These are phyloP conservation scores for Syncephalis plumigaleata DNA, from an alignment of 371 early-diverging fungal genomes.

Conservation along the genomic window DNA sequence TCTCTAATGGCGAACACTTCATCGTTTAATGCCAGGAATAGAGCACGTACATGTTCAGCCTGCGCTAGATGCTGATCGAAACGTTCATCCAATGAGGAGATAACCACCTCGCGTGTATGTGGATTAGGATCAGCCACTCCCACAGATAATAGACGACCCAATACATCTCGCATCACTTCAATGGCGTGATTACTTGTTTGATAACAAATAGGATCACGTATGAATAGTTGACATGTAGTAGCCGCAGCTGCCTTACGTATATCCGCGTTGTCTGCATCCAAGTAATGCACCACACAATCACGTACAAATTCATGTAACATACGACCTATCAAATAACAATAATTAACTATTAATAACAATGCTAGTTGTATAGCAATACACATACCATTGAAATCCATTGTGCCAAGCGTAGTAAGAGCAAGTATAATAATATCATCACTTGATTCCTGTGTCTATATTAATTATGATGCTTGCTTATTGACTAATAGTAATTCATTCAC, in stretches of 20 bases:
- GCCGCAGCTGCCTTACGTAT: conserved; percentile 78
- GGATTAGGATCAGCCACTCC: conserved; percentile 69
- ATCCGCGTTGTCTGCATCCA: conserved; percentile 67
- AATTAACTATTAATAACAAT: conserved; percentile 1
- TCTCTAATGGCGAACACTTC: conserved; percentile 83
- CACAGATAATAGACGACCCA: conserved; percentile 72
- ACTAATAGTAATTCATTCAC: too few relatives aligned
- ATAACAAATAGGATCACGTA: conserved; percentile 51
- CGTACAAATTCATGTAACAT: conserved; percentile 82
- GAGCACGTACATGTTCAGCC: conserved; percentile 72
- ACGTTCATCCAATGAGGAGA: conserved; percentile 57
- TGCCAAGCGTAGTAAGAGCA: conserved; percentile 73
- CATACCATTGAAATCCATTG: conserved; percentile 64
- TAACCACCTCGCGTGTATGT: conserved; percentile 16
- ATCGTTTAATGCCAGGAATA: conserved; percentile 85
- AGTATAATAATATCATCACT: conserved; percentile 53
- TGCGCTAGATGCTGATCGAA: conserved; percentile 85
- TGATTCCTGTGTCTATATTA: conserved; percentile 4
- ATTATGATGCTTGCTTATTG: neutral
- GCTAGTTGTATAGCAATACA: neutral
- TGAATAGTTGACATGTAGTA: conserved; percentile 72
- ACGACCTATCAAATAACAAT: conserved; percentile 22
- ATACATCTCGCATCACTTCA: conserved; percentile 73
- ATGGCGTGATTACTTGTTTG: conserved; percentile 72
- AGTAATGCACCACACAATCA: conserved; percentile 66